Evolutionary conservation across 2,329 filamentous ascomycete genomes (phyloP).

Genomic region (Pezicula carpinea): DNA sequence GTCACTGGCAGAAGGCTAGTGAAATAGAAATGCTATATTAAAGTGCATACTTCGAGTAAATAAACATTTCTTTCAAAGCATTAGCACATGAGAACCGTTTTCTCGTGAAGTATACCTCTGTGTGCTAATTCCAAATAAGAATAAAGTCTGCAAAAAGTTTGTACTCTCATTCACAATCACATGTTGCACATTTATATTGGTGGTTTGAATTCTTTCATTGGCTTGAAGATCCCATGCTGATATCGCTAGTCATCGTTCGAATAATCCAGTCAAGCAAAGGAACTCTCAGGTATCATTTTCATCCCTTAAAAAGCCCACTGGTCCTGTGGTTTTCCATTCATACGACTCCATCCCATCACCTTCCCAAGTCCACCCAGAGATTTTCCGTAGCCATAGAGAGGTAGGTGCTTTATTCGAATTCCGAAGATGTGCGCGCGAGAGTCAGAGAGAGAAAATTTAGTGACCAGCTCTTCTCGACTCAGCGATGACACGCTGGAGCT

Average conservation of each 20-base stretch:
- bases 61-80: no score
- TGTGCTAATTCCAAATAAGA: no score
- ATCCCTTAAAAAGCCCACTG: neutral
- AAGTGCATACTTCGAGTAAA: no score
- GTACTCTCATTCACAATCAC: neutral
- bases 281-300: conserved; percentile 4
- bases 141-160: neutral
- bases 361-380: neutral
- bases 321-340: conserved; percentile 13
- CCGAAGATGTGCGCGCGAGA: no score
- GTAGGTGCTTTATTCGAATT: no score
- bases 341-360: conserved; percentile 18
- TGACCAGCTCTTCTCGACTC: conserved; percentile 80
- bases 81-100: no score
- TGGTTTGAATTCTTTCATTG: conserved; percentile 20
- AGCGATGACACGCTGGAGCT: conserved; percentile 96
- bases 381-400: no score
- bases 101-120: no score
- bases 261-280: conserved; percentile 5
- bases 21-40: no score
- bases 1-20: no score
- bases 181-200: neutral
- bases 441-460: conserved; percentile 40
- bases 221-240: conserved; percentile 8
- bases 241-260: conserved; percentile 12